Base-by-base conservation (phyloP, 2,329 filamentous ascomycete species). In the Colletotrichum somersetense region DNA sequence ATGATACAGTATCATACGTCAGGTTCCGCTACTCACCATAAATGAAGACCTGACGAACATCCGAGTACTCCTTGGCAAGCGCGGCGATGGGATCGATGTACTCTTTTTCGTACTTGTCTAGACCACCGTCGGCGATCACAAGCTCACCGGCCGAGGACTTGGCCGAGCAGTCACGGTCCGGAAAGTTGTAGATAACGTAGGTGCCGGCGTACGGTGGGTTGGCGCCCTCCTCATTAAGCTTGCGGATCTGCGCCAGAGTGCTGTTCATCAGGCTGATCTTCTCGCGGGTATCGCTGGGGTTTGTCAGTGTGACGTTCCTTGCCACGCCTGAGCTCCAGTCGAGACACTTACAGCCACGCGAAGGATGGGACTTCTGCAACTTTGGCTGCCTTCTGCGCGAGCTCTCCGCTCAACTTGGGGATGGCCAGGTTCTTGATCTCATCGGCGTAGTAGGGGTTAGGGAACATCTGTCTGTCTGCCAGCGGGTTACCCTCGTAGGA, bases 391-490 rank as follows among this genome's bases (percentile, higher is more conserved):
- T 80, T 83, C 7, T 82, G 82, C 26, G 81, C 82, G 59, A 86
- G 79, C 18, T 85, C 81, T 7, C 84, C 80, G 12, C 83, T 82
- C 71, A 89, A 80, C 3, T 87, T 86, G 4, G 89, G 88, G 46
- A 90, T 85, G 3, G 89, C 89, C 2, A 82, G 78, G 48, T 77
- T 83, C 48, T 83, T 80, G 42, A 84, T 78, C 72, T 83, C 79
- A 2, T 79, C 76, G 53, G 81, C 77, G 64, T 81, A 82, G 66
- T 79, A 80, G 12, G 80, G 78, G 71, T 84, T 83, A 65, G 81
- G 77, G 55, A 80, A 79, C 46, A 82, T 76, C 65, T 79, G 81
- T 48, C 78, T 77, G 16, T 76, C 77, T 48, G 75, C 58, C 70
- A 81, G 81, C n/a, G 79, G 78, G 73, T 81, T 82, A 14, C 85